Conservation (phyloP, 1,284 basidiomycete genomes). For the Stygiomarasmius scandens region DNA sequence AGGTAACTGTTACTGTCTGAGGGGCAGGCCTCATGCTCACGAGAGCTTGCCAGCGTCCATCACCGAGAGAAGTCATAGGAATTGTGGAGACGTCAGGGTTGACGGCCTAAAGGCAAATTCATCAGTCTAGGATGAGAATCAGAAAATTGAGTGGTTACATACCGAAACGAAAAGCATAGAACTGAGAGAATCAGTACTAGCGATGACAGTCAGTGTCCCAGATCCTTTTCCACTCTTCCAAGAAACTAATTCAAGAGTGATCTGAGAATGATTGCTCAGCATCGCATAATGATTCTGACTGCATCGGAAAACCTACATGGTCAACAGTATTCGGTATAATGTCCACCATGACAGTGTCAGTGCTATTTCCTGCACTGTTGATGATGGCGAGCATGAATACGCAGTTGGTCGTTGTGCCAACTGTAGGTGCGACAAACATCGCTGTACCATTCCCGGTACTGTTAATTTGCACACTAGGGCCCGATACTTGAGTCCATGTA, state of each 20-base stretch:
- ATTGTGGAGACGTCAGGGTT: slow-evolving; percentile 12
- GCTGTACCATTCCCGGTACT: slow-evolving; percentile 7
- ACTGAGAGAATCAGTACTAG: slow-evolving; percentile 10
- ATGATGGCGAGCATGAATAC: slow-evolving; percentile 13
- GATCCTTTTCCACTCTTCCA: slow-evolving; percentile 20
- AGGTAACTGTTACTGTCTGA: slow-evolving; percentile 13
- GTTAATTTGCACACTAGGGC: slow-evolving; percentile 7
- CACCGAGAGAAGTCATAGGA: slow-evolving; percentile 13
- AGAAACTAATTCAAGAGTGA: slow-evolving; percentile 18
- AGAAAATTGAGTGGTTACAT: neutral
- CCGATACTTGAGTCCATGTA: slow-evolving; percentile 17
- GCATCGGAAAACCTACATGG: slow-evolving; percentile 7
- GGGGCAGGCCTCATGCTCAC: slow-evolving; percentile 15
- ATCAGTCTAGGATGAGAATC: no score
- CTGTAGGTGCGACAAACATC: slow-evolving; percentile 17
- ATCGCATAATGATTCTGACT: neutral
- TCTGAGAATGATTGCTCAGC: slow-evolving; percentile 6
- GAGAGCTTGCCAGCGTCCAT: slow-evolving; percentile 10
- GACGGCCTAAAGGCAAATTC: slow-evolving; percentile 1
- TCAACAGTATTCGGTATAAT: slow-evolving; percentile 18
- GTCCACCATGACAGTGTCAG: slow-evolving; percentile 15
- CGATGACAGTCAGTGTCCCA: slow-evolving; percentile 19
- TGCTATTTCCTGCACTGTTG: slow-evolving; percentile 13
- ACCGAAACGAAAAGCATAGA: slow-evolving; percentile 18
- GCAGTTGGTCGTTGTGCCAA: slow-evolving; percentile 9